Conservation (phyloP, 2,329 filamentous ascomycete species). For the Parascedosporium putredinis region DNA sequence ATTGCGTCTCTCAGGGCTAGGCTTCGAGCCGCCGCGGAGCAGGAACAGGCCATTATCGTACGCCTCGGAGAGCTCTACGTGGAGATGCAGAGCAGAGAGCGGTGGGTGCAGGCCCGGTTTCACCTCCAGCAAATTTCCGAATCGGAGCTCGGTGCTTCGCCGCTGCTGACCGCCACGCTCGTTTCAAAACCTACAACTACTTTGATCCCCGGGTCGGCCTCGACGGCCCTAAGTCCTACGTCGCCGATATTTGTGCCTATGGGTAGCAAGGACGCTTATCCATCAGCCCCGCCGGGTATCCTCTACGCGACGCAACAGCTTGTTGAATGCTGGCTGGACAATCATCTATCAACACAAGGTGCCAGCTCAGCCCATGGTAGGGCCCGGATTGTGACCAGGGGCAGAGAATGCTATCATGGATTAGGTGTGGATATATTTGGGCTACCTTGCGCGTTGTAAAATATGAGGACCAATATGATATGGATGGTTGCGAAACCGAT, state of each 20-base stretch:
- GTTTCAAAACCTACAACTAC: neutral
- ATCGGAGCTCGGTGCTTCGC: slow-evolving; percentile 11
- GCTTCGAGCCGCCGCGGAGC: slow-evolving; percentile 32
- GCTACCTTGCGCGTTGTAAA: too few species aligned
- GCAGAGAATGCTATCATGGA: too few species aligned
- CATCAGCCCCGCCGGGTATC: too few species aligned
- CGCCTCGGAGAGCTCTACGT: slow-evolving; percentile 38
- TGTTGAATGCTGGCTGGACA: too few species aligned
- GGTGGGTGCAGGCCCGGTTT: slow-evolving; percentile 23
- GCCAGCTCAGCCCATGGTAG: too few species aligned
- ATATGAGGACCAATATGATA: too few species aligned
- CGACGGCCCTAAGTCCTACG: slow-evolving; percentile 17
- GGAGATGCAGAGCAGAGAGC: slow-evolving; percentile 35
- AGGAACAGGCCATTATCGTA: slow-evolving; percentile 33
- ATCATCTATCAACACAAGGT: too few species aligned
- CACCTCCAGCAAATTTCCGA: slow-evolving; percentile 12
- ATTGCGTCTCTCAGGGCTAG: slow-evolving; percentile 28
- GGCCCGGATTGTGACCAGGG: too few species aligned
- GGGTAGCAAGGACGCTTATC: too few species aligned
- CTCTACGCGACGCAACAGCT: too few species aligned
- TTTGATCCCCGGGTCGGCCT: neutral
- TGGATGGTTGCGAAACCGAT: too few species aligned
- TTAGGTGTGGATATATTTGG: too few species aligned
- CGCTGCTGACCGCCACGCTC: slow-evolving; percentile 1
- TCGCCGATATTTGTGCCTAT: slow-evolving; percentile 24